phyloP scores from a whole-genome alignment of 352 stramenopile species.

The Aphanomyces astaci region DNA sequence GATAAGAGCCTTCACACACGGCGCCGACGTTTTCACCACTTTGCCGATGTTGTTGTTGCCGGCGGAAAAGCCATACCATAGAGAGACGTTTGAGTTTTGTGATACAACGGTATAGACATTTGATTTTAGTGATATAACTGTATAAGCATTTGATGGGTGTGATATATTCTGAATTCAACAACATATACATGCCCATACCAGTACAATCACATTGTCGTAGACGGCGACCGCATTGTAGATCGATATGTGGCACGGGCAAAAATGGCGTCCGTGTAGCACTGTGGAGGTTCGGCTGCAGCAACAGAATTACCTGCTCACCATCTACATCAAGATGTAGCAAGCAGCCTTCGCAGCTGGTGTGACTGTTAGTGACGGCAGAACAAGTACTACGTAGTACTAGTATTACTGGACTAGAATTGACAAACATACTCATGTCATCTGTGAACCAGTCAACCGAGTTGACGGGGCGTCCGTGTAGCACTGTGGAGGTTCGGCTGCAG shows the following conservation, averaged over 20 bases:
- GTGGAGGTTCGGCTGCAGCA: constrained; percentile 31
- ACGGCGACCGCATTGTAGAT: constrained; percentile 65
- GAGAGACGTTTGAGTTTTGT: too few relatives aligned
- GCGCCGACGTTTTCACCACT: constrained; percentile 32
- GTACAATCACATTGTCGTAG: constrained; percentile 54
- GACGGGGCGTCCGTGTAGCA: constrained; percentile 39
- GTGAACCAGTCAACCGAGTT: constrained; percentile 56
- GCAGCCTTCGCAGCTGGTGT: constrained; percentile 43
- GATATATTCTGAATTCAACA: background rate
- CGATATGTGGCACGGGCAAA: constrained; percentile 49
- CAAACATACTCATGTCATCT: constrained; percentile 53
- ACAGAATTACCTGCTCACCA: too few relatives aligned
- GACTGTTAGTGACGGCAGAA: too few relatives aligned
- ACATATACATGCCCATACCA: background rate
- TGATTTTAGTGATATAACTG: too few relatives aligned
- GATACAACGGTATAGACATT: too few relatives aligned
- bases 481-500: constrained; percentile 32
- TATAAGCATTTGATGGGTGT: too few relatives aligned
- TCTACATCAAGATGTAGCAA: too few relatives aligned
- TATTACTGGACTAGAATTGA: too few relatives aligned
- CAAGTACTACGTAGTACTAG: too few relatives aligned
- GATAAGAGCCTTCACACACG: constrained; percentile 63
- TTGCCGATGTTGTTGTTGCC: constrained; percentile 58
- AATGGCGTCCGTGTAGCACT: constrained; percentile 45
- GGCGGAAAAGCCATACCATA: constrained; percentile 56